These are phyloP conservation scores for Fraxinus dipetala DNA, from an alignment of 305 asterid genomes.

Conservation along the genomic window DNA sequence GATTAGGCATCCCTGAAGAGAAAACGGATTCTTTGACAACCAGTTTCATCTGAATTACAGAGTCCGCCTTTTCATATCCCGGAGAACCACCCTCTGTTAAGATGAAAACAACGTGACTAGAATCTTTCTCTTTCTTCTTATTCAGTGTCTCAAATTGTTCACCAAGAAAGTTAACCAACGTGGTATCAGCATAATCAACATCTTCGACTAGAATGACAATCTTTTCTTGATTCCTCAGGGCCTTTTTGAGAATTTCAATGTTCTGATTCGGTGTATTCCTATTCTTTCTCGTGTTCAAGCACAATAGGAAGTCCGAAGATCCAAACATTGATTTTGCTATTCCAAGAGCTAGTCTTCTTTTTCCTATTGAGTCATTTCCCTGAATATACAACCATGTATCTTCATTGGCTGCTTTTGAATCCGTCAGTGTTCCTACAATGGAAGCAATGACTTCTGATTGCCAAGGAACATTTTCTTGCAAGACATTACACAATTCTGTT, in stretches of 20 bases:
- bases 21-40: constrained; percentile 25
- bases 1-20: constrained; percentile 9
- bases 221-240: constrained; percentile 36
- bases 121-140: constrained; percentile 9
- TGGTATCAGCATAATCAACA: constrained; percentile 49
- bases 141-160: constrained; percentile 24
- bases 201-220: constrained; percentile 58
- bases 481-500: constrained; percentile 17
- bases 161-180: constrained; percentile 43
- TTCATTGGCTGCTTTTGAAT: constrained; percentile 16
- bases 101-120: constrained; percentile 37
- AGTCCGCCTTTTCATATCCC: constrained; percentile 1
- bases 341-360: constrained; percentile 50
- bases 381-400: constrained; percentile 49
- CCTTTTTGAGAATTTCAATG: constrained; percentile 41
- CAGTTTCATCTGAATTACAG: constrained; percentile 50
- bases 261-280: constrained; percentile 14
- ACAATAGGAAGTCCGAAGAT: constrained; percentile 47
- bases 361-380: constrained; percentile 62
- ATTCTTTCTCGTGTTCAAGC: constrained; percentile 41
- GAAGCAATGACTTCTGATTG: constrained; percentile 45
- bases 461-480: constrained; percentile 69
- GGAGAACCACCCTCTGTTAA: constrained; percentile 39
- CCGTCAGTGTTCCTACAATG: constrained; percentile 41
- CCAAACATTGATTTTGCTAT: constrained; percentile 52